A percentile compares a stretch with the other conserved stretches of the same genome.
These are phyloP conservation scores for Blastomyces emzantsi DNA, from an alignment of 2,329 filamentous ascomycete species.

Conservation along the genomic window DNA sequence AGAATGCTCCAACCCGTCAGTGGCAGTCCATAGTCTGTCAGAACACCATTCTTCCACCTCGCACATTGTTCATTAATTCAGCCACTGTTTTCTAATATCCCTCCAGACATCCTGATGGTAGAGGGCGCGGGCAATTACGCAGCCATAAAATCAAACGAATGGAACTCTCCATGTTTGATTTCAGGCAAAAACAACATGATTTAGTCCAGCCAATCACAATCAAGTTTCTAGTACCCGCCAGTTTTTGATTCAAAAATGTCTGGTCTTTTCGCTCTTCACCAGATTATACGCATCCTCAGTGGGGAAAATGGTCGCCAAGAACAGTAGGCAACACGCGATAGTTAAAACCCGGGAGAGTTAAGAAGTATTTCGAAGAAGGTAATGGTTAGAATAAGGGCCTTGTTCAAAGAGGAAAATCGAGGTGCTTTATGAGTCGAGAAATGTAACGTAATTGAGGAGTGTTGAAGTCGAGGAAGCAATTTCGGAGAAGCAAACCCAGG, in stretches of 20 bases:
- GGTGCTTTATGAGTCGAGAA: not conserved
- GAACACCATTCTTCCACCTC: not conserved
- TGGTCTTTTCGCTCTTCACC: not conserved
- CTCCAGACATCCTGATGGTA: not conserved
- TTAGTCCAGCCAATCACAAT: not conserved
- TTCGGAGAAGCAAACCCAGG: slow-evolving; percentile 5
- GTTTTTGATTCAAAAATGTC: not conserved
- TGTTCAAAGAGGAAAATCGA: not conserved
- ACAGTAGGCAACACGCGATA: not conserved
- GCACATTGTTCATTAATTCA: not conserved
- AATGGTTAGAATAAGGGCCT: not conserved
- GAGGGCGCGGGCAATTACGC: not conserved
- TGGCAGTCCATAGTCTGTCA: not conserved
- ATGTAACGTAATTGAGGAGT: not conserved
- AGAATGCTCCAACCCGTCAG: not conserved
- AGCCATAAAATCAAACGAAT: not conserved
- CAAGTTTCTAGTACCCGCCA: not conserved
- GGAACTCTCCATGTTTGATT: not conserved
- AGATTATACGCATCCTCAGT: not conserved
- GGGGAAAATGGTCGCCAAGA: not conserved
- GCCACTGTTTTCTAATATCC: not conserved
- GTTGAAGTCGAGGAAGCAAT: not conserved
- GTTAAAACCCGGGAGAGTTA: not conserved
- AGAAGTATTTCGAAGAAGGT: not conserved
- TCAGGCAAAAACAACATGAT: not conserved